Percentiles rank a stretch among this genome's conserved stretches.
phyloP scores from a whole-genome alignment of 352 stramenopile genomes.

The Globisporangium spiculum region DNA sequence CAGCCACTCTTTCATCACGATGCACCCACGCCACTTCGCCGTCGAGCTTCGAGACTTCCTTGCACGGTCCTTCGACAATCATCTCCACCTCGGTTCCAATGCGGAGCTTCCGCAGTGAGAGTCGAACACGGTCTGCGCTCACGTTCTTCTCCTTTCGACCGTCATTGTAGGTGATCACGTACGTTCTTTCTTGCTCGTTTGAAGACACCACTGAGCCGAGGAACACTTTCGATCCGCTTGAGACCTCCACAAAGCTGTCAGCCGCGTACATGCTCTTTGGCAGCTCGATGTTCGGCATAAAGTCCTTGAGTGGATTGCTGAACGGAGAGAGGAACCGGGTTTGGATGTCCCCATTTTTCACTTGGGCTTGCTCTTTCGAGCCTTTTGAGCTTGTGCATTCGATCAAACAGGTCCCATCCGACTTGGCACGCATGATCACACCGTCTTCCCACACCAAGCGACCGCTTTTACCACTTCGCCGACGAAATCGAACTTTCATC shows the following conservation, averaged over 20 bases:
- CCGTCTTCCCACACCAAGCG: constrained; percentile 39
- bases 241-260: constrained; percentile 50
- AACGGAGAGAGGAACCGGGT: constrained; percentile 36
- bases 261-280: constrained; percentile 29
- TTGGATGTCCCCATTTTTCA: constrained; percentile 53
- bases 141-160: constrained; percentile 62
- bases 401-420: constrained; percentile 41
- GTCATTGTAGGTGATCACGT: constrained; percentile 55
- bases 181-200: constrained; percentile 47
- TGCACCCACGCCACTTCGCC: constrained; percentile 72
- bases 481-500: constrained; percentile 53
- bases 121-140: constrained; percentile 41
- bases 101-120: constrained; percentile 49
- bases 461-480: constrained; percentile 21
- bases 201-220: constrained; percentile 38
- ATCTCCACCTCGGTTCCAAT: constrained; percentile 72
- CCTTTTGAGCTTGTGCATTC: constrained; percentile 36
- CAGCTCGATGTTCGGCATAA: constrained; percentile 28
- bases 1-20: constrained; percentile 60
- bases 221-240: constrained; percentile 42
- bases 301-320: constrained; percentile 23
- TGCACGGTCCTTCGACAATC: constrained; percentile 69
- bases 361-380: constrained; percentile 33
- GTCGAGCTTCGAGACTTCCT: constrained; percentile 69
- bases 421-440: constrained; percentile 46